These are phyloP conservation scores for Meripilus lineatus DNA, from an alignment of 1,284 basidiomycete species.

Conservation along the genomic window DNA sequence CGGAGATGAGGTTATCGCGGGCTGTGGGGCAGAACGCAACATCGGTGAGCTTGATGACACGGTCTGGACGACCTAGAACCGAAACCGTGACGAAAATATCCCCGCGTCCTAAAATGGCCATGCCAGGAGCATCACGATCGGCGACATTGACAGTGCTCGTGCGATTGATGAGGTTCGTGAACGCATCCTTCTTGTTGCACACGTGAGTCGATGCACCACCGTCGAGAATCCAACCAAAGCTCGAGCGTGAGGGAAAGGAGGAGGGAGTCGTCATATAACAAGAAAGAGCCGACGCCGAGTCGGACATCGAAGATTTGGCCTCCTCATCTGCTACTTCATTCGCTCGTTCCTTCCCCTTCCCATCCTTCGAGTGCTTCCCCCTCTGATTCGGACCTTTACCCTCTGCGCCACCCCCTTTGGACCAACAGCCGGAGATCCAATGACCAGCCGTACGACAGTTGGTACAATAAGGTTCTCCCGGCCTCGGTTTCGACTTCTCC, in stretches of 20 bases:
- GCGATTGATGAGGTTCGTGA: background rate
- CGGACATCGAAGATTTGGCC: background rate
- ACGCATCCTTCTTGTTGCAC: conserved; percentile 1
- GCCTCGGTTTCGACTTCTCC: background rate
- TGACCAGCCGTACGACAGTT: conserved; percentile 2
- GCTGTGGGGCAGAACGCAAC: conserved; percentile 2
- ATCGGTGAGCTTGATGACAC: background rate
- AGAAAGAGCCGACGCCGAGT: background rate
- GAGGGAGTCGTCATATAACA: too few species aligned
- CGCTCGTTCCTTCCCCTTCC: background rate
- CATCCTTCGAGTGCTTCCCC: conserved; percentile 4
- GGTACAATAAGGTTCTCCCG: conserved; percentile 1
- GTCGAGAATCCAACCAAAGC: conserved; percentile 4
- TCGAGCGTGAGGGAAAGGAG: background rate
- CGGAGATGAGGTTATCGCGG: conserved; percentile 3
- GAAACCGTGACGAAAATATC: background rate
- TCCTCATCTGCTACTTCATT: conserved; percentile 1
- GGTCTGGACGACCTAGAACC: background rate
- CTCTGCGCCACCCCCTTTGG: conserved; percentile 3
- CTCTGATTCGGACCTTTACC: background rate
- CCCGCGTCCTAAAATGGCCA: conserved; percentile 2
- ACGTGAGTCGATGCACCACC: conserved; percentile 3
- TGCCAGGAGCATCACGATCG: background rate
- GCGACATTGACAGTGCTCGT: background rate
- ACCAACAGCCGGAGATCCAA: background rate